Evolutionary conservation across 352 stramenopile species (phyloP).

Genomic region (Pythium rishiriense): DNA sequence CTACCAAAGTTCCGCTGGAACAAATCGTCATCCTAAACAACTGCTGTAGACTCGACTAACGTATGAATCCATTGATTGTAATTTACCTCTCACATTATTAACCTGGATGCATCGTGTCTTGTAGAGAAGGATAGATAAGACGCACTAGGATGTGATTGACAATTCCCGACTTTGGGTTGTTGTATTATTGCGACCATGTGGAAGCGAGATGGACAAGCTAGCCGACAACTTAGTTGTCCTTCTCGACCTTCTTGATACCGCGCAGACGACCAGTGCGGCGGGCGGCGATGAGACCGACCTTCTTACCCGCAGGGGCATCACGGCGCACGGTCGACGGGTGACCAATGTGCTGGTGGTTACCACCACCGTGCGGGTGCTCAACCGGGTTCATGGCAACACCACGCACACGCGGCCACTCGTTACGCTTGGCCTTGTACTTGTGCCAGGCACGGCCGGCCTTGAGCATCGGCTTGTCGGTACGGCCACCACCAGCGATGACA

Average conservation of each 20-base stretch:
- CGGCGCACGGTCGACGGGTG: conserved; percentile 96
- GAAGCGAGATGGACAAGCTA: neutral
- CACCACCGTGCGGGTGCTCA: conserved; percentile 99
- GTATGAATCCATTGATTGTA: neutral
- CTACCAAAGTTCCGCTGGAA: conserved; percentile 42
- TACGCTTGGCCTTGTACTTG: conserved; percentile 99
- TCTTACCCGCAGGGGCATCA: conserved; percentile 96
- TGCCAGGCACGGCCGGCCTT: conserved; percentile 98
- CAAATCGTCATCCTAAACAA: conserved; percentile 32
- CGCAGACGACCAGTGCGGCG: conserved; percentile 96
- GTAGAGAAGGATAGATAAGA: conserved; percentile 21
- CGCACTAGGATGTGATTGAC: conserved; percentile 23
- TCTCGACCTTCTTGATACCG: conserved; percentile 97
- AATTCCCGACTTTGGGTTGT: conserved; percentile 17
- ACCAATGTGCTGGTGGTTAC: conserved; percentile 99
- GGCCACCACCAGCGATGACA: conserved; percentile 97
- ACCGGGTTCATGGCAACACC: conserved; percentile 99
- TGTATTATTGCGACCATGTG: conserved; percentile 18
- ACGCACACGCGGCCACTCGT: conserved; percentile 98
- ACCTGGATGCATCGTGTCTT: neutral
- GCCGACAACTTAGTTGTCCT: conserved; percentile 75
- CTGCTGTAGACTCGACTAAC: neutral
- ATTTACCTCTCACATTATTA: neutral
- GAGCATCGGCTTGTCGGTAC: conserved; percentile 99
- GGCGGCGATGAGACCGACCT: conserved; percentile 98